phyloP scores from a whole-genome alignment of 1,284 basidiomycete species.

The Cutaneotrichosporon sp. region DNA sequence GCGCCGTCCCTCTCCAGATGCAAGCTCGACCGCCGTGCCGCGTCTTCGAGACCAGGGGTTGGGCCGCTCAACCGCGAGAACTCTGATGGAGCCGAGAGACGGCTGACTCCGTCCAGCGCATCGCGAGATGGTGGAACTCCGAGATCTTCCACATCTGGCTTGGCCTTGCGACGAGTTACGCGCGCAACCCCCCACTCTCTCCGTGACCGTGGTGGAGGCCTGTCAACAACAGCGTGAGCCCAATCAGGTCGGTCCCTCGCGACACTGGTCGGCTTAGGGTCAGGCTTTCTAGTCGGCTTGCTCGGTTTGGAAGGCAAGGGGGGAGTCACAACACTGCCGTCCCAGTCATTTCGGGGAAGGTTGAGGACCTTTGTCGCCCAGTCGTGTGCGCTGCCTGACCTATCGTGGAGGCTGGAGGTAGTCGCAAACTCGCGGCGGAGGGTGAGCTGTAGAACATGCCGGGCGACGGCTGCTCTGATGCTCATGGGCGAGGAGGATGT shows the following conservation, averaged over 20 bases:
- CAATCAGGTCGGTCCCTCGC: background rate
- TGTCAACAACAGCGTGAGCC: background rate
- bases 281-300: background rate
- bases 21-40: background rate
- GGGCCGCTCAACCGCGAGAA: background rate
- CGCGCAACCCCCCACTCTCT: background rate
- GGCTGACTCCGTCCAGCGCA: background rate
- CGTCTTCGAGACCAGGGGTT: background rate
- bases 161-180: background rate
- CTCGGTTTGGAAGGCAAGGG: background rate
- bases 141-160: background rate
- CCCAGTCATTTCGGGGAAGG: background rate
- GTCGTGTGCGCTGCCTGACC: background rate
- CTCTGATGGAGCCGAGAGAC: background rate
- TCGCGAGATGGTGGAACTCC: background rate
- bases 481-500: background rate
- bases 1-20: background rate
- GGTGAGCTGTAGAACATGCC: slow-evolving; percentile 8
- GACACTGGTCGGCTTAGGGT: too few relatives aligned
- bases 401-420: background rate
- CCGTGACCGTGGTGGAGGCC: background rate
- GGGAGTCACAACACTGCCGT: background rate
- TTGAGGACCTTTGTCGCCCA: background rate
- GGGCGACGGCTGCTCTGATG: slow-evolving; percentile 5
- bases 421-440: slow-evolving; percentile 2